Base-by-base conservation (phyloP, 2,329 filamentous ascomycete species). In the Sclerotinia subarctica region DNA sequence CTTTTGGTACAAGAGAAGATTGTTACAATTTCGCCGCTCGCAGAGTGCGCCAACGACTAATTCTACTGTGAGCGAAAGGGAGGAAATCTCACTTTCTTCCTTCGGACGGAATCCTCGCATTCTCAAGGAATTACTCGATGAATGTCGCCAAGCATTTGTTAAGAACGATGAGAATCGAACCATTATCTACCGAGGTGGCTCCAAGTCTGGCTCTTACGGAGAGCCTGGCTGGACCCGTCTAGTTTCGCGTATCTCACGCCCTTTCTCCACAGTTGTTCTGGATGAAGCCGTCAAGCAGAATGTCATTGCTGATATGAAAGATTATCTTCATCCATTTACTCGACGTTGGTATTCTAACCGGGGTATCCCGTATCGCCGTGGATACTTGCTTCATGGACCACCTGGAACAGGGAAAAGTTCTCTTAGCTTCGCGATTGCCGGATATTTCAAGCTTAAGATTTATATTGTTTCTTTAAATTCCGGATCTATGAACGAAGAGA, bases 351-450 rank as follows among this genome's bases (percentile, higher is more conserved):
- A 97, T 76, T 84, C 89, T 0, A 90, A 92, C 72, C 85, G 92
- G 8, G 93, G 93, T 0, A 94, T 96, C 42, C 93, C 93, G 0
- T 96, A 96, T 77, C 86, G 93, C 19, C 85, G 93, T 5, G 93
- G 93, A 0, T 96, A 95, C 74, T 84, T 96, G 0, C 86, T 96
- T 21, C 83, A 94, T 71, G 93, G 93, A 0, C 91, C 92, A 0
- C 91, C 91, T 0, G 91, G 92, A 0, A 94, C 91, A 0, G 91
- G 92, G 19, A 95, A 94, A 78, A 90, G 87, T 56, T 90, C 88
- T 57, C 82, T 93, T 1, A 89, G 86, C 71, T 83, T 92, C 53
- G 90, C 90, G 0, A 82, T 91, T 62, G 89, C 90, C 0, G 90
- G 90, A 6, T 84, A 86, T 74, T 89, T 92, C 76, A 85, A 86